Conservation (phyloP, 805 yeast genomes). For the Grigorovia humatica region DNA sequence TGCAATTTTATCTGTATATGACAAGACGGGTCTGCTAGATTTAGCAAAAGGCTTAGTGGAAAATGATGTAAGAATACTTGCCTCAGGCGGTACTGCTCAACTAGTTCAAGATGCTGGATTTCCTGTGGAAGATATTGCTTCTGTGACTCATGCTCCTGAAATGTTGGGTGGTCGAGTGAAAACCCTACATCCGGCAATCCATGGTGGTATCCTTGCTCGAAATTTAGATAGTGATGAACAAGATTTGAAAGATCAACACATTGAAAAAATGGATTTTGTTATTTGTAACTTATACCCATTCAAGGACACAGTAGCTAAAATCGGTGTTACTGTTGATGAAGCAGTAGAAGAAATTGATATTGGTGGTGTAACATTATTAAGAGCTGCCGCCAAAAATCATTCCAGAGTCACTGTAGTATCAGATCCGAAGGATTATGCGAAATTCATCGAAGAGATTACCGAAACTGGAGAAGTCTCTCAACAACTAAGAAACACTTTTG, state of each 20-base stretch:
- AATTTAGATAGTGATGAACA: slow-evolving; percentile 82
- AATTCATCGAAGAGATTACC: slow-evolving; percentile 71
- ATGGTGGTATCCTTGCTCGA: slow-evolving; percentile 94
- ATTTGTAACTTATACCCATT: slow-evolving; percentile 97
- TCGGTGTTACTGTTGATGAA: slow-evolving; percentile 89
- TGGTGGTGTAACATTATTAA: slow-evolving; percentile 92
- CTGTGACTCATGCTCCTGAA: slow-evolving; percentile 97
- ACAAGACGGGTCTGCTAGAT: slow-evolving; percentile 92
- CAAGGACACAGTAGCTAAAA: slow-evolving; percentile 93
- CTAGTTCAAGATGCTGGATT: slow-evolving; percentile 95
- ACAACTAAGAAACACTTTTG: slow-evolving; percentile 70
- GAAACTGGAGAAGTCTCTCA: slow-evolving; percentile 56
- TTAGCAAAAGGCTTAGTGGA: slow-evolving; percentile 89
- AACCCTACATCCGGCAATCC: slow-evolving; percentile 97
- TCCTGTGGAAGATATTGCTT: slow-evolving; percentile 91
- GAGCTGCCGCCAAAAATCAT: slow-evolving; percentile 99
- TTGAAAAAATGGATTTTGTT: slow-evolving; percentile 92
- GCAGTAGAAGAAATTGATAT: slow-evolving; percentile 98
- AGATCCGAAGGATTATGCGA: slow-evolving; percentile 89
- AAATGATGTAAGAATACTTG: slow-evolving; percentile 83
- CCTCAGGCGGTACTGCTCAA: slow-evolving; percentile 95
- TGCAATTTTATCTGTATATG: slow-evolving; percentile 93
- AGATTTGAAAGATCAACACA: slow-evolving; percentile 80
- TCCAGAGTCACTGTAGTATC: slow-evolving; percentile 90
- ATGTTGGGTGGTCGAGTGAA: slow-evolving; percentile 98